Conservation (phyloP, 2,329 filamentous ascomycete species). For the Neonectria neomacrospora region DNA sequence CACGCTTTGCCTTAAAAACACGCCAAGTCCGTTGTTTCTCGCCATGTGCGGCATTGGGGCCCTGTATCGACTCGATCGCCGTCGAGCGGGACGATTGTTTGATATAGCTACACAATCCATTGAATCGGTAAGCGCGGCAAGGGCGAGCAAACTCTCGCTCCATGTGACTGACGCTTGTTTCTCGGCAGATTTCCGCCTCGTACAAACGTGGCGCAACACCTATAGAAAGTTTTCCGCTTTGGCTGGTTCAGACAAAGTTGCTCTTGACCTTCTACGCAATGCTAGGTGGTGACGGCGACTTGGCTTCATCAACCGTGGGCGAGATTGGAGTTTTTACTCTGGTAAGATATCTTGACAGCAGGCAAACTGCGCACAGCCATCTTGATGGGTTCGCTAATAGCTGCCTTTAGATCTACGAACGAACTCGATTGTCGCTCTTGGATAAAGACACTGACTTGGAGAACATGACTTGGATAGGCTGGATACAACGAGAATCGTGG, state of each 20-base stretch:
- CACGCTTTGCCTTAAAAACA: constrained; percentile 1
- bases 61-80: constrained; percentile 27
- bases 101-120: constrained; percentile 1
- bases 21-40: constrained; percentile 22
- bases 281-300: constrained; percentile 24
- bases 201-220: not conserved
- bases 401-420: constrained; percentile 7
- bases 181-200: not conserved
- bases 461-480: constrained; percentile 18
- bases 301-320: constrained; percentile 16
- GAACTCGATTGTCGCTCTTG: not conserved
- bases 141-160: not conserved
- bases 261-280: constrained; percentile 29
- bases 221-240: constrained; percentile 22
- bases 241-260: constrained; percentile 24
- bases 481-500: constrained; percentile 28
- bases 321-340: constrained; percentile 26
- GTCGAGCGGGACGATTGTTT: constrained; percentile 12
- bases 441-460: not conserved
- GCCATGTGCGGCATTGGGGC: constrained; percentile 32
- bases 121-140: not conserved
- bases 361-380: too few relatives aligned
- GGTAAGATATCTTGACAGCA: constrained; percentile 5
- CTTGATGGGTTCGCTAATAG: not conserved
- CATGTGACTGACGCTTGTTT: not conserved